Conservation (phyloP, 75 land plant genomes). For the Larix kaempferi region DNA sequence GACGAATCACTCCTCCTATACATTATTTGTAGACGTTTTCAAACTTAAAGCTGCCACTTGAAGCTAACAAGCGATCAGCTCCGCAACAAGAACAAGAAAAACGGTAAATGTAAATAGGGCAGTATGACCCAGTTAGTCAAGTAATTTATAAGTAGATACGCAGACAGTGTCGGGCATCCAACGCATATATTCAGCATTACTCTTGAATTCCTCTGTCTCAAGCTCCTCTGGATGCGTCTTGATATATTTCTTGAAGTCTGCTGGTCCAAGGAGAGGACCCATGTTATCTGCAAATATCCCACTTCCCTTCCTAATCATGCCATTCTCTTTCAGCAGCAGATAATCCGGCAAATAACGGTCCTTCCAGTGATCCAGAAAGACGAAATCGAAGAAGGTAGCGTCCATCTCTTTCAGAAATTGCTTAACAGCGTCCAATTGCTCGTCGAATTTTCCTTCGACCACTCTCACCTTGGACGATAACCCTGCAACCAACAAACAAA, state of each 20-base stretch:
- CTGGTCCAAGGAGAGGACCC: background rate
- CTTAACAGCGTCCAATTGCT: background rate
- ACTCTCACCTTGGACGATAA: background rate
- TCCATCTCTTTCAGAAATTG: background rate
- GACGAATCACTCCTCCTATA: too few relatives aligned
- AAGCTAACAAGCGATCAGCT: too few relatives aligned
- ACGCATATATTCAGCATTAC: background rate
- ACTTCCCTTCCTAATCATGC: background rate
- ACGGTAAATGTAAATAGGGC: too few relatives aligned
- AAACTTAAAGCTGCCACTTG: too few relatives aligned
- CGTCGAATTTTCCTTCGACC: background rate
- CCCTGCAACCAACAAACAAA: background rate
- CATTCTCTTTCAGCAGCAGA: background rate
- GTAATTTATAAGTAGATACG: background rate
- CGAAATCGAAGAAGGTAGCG: background rate
- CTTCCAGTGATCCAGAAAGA: conserved; percentile 7
- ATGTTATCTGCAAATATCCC: conserved; percentile 7
- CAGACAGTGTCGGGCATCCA: background rate
- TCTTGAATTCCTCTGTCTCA: background rate
- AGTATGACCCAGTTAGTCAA: too few relatives aligned
- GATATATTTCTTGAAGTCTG: background rate
- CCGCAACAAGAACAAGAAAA: too few relatives aligned
- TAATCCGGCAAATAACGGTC: background rate
- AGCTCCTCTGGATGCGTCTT: background rate
- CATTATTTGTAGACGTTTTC: too few relatives aligned